These are phyloP conservation scores for Aspergillus conjunctus DNA, from an alignment of 495 filamentous ascomycete genomes.

Conservation along the genomic window DNA sequence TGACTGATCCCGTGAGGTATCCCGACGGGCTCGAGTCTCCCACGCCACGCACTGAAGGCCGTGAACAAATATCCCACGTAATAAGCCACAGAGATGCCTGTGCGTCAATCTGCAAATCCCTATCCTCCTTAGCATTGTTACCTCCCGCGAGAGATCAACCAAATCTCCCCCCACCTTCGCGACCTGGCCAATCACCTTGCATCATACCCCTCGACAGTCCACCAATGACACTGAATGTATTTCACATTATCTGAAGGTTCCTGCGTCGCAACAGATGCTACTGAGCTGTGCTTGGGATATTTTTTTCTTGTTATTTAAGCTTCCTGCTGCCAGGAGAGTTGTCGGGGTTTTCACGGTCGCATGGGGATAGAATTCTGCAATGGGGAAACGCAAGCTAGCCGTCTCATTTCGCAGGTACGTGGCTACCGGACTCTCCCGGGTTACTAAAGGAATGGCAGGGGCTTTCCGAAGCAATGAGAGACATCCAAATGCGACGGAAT, in stretches of 20 bases:
- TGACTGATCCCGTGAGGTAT: slow-evolving; percentile 14
- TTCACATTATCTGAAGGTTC: slow-evolving; percentile 20
- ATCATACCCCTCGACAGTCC: slow-evolving; percentile 17
- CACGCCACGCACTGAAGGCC: neutral
- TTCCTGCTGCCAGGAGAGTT: slow-evolving; percentile 3
- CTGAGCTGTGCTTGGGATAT: slow-evolving; percentile 9
- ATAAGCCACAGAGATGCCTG: slow-evolving; percentile 11
- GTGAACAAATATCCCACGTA: slow-evolving; percentile 7
- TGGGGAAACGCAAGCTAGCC: slow-evolving; percentile 21
- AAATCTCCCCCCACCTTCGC: slow-evolving; percentile 18
- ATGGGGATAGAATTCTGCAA: slow-evolving; percentile 8
- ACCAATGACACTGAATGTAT: slow-evolving; percentile 26
- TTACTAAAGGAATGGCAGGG: slow-evolving; percentile 25
- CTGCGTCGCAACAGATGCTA: slow-evolving; percentile 21
- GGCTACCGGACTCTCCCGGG: slow-evolving; percentile 20
- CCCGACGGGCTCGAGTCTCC: neutral
- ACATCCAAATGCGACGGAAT: slow-evolving; percentile 12
- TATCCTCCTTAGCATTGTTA: neutral
- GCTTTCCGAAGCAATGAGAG: slow-evolving; percentile 18
- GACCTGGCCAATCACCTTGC: slow-evolving; percentile 21
- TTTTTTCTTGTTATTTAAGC: slow-evolving; percentile 11
- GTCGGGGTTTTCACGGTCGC: slow-evolving; percentile 6
- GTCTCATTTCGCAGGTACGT: slow-evolving; percentile 25
- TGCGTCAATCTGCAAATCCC: slow-evolving; percentile 14
- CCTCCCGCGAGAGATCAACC: slow-evolving; percentile 12